These are phyloP conservation scores for Nemania abortiva DNA, from an alignment of 2,329 filamentous ascomycete genomes.

Conservation along the genomic window DNA sequence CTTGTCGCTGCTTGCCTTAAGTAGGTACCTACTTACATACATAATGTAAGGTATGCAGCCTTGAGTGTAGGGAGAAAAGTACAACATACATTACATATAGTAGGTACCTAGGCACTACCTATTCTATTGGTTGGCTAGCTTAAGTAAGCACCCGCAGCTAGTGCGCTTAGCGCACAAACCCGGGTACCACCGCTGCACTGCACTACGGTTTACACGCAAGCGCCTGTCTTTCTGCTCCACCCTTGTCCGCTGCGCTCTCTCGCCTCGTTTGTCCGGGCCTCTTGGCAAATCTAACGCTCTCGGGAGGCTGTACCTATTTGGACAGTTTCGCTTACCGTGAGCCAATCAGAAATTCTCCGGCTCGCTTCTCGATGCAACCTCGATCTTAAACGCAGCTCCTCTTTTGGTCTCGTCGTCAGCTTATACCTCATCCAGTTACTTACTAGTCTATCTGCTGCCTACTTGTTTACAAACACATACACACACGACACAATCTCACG, in stretches of 20 bases:
- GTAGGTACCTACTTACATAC: too few species aligned
- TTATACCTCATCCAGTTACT: constrained; percentile 17
- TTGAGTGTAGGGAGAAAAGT: too few species aligned
- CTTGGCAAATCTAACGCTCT: constrained; percentile 40
- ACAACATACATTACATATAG: too few species aligned
- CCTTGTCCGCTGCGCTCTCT: not conserved
- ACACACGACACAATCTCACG: constrained; percentile 18
- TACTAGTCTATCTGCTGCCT: not conserved
- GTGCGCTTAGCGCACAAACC: not conserved
- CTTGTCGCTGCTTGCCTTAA: too few species aligned
- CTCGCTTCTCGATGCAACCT: constrained; percentile 50
- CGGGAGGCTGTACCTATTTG: constrained; percentile 39
- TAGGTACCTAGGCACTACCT: too few species aligned
- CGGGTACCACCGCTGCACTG: not conserved
- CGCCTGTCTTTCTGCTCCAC: not conserved
- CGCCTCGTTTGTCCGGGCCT: constrained; percentile 11
- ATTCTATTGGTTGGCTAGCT: not conserved
- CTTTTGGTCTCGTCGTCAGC: constrained; percentile 23
- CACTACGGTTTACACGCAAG: not conserved
- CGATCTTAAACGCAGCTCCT: constrained; percentile 38
- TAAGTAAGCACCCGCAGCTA: constrained; percentile 20
- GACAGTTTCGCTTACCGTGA: constrained; percentile 46
- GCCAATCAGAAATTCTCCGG: constrained; percentile 49
- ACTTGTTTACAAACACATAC: not conserved
- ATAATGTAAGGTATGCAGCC: too few species aligned